phyloP scores from a whole-genome alignment of 306 rosid species.

The Alnus rubra region DNA sequence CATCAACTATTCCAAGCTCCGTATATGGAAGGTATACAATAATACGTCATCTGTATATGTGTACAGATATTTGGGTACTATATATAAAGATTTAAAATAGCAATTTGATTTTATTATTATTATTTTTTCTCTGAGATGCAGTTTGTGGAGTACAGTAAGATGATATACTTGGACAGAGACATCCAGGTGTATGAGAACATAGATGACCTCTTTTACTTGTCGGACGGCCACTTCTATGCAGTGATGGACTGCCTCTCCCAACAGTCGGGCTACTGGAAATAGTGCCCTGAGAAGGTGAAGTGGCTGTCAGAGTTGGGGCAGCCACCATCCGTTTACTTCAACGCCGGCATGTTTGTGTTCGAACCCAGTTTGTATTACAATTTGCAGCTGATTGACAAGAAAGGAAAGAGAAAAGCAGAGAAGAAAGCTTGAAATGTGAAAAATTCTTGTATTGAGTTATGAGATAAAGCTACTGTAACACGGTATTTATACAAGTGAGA shows the following conservation, averaged over 20 bases:
- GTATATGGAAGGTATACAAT: background rate
- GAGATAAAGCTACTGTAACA: no score
- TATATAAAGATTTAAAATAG: no score
- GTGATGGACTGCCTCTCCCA: conserved; percentile 5
- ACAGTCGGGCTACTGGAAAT: background rate
- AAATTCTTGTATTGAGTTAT: no score
- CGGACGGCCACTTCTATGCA: background rate
- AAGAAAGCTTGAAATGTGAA: no score
- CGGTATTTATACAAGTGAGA: no score
- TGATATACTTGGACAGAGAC: conserved; percentile 2
- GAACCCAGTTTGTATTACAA: background rate
- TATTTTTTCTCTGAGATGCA: background rate
- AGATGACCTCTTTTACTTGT: background rate
- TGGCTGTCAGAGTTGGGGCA: background rate
- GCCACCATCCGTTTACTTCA: background rate
- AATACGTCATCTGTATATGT: no score
- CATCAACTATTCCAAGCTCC: background rate
- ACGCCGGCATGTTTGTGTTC: conserved; percentile 1
- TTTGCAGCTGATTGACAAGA: background rate
- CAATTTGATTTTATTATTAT: no score
- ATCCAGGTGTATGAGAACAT: conserved; percentile 2
- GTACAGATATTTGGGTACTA: no score
- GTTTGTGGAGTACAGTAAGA: conserved; percentile 1
- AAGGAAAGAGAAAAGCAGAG: no score
- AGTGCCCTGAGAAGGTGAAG: conserved; percentile 6